Conservation (phyloP, 2,329 filamentous ascomycete species). For the Macrophomina pseudophaseolina region DNA sequence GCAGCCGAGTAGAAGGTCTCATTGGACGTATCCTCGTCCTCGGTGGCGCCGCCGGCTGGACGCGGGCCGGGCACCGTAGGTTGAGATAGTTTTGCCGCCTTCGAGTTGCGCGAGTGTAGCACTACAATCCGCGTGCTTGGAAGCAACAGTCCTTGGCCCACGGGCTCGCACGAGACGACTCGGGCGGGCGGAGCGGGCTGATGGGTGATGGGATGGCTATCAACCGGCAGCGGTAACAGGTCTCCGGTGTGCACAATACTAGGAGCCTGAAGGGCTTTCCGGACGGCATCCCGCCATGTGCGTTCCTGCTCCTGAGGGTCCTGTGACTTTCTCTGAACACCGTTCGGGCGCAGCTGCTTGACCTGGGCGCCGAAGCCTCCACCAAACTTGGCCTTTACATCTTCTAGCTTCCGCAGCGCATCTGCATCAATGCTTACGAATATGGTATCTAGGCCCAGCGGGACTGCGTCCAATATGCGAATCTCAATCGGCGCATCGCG, state of each 20-base stretch:
- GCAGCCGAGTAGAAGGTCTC: constrained; percentile 93
- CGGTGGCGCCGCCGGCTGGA: constrained; percentile 63
- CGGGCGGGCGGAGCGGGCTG: constrained; percentile 82
- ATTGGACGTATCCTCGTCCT: constrained; percentile 79
- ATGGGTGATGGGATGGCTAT: constrained; percentile 83
- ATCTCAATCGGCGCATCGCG: constrained; percentile 83
- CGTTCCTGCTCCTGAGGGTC: constrained; percentile 37
- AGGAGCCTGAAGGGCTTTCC: constrained; percentile 73
- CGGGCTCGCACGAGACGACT: constrained; percentile 92
- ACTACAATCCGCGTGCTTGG: constrained; percentile 84
- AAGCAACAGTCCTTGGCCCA: constrained; percentile 81
- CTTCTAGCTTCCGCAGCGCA: constrained; percentile 77
- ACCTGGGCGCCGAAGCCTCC: constrained; percentile 55
- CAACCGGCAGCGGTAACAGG: constrained; percentile 76
- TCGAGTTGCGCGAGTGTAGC: constrained; percentile 65
- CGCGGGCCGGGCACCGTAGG: constrained; percentile 49
- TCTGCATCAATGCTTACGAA: constrained; percentile 87
- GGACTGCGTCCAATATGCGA: constrained; percentile 77
- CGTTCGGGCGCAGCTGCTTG: constrained; percentile 36
- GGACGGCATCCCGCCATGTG: constrained; percentile 56
- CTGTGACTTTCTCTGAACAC: constrained; percentile 31
- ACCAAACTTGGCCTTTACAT: constrained; percentile 82
- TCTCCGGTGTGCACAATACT: constrained; percentile 85
- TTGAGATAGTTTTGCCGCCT: constrained; percentile 50
- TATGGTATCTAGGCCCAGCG: constrained; percentile 80